phyloP scores from a whole-genome alignment of 1,284 basidiomycete species.

The Acaromyces ingoldii region DNA sequence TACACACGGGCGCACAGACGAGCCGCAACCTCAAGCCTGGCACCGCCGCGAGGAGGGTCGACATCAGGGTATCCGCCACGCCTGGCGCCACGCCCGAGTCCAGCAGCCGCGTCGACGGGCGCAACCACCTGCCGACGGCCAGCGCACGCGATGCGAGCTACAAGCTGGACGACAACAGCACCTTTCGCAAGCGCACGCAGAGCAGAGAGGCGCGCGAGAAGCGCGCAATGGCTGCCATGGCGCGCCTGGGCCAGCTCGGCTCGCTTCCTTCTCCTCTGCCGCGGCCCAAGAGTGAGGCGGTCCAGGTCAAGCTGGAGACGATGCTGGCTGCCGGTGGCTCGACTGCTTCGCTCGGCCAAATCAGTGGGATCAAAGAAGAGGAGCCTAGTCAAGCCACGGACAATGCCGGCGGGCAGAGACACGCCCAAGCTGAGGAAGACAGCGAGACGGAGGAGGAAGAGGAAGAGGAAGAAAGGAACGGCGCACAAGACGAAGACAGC shows the following conservation, averaged over 20 bases:
- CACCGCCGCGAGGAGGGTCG: slow-evolving; percentile 15
- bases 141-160: slow-evolving; percentile 17
- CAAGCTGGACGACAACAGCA: slow-evolving; percentile 33
- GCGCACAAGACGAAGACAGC: background rate
- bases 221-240: slow-evolving; percentile 5
- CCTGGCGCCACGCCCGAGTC: slow-evolving; percentile 14
- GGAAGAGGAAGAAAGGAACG: background rate
- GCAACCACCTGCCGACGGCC: slow-evolving; percentile 24
- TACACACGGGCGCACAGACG: slow-evolving; percentile 39
- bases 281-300: no score
- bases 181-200: slow-evolving; percentile 25
- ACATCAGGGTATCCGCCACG: slow-evolving; percentile 12
- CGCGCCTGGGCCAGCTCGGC: no score
- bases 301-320: background rate
- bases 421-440: background rate
- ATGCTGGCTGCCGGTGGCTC: no score
- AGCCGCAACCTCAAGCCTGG: slow-evolving; percentile 21
- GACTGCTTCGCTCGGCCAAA: no score
- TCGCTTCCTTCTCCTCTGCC: no score
- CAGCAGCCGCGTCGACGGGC: slow-evolving; percentile 30
- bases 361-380: no score
- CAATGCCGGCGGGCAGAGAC: no score
- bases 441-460: background rate
- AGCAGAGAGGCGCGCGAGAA: slow-evolving; percentile 6
- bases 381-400: no score